Percentiles rank a stretch among this genome's conserved stretches.
Conservation (phyloP, 2,329 filamentous ascomycete species). For the Scopulariopsis brevicaulis region DNA sequence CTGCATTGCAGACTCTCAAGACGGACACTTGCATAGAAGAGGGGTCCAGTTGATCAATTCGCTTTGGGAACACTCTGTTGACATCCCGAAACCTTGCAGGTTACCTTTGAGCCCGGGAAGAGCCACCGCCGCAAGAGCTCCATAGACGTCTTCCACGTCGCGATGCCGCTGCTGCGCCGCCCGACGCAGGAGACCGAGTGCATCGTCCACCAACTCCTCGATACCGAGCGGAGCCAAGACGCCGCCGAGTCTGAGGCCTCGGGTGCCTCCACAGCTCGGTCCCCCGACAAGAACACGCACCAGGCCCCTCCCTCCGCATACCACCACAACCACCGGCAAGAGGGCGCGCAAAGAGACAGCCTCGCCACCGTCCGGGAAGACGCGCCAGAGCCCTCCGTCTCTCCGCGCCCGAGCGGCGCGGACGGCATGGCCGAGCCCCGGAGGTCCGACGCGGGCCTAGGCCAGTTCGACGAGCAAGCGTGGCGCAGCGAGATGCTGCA, state of each 20-base stretch:
- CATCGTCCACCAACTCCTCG: conserved; percentile 54
- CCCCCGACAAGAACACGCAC: not conserved
- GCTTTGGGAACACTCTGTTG: not conserved
- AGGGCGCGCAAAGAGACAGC: not conserved
- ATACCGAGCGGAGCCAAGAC: conserved; percentile 32
- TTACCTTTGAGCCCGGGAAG: conserved; percentile 50
- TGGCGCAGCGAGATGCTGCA: conserved; percentile 27
- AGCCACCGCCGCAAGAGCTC: conserved; percentile 57
- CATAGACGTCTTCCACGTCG: conserved; percentile 27
- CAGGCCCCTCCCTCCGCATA: not conserved
- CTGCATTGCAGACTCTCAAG: not conserved
- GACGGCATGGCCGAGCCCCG: not conserved
- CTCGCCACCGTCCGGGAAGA: not conserved
- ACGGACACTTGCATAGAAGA: too few species aligned
- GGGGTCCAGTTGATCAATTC: not conserved
- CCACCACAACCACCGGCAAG: not conserved
- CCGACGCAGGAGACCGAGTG: conserved; percentile 39
- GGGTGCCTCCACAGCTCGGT: conserved; percentile 2
- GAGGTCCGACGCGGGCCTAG: conserved; percentile 16
- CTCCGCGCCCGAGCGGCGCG: not conserved
- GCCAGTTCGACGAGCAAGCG: conserved; percentile 44
- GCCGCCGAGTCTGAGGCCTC: conserved; percentile 14
- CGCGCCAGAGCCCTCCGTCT: not conserved
- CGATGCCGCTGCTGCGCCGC: conserved; percentile 14
- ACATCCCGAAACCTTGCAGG: conserved; percentile 23